These are phyloP conservation scores for Metarhizium sp. DNA, from an alignment of 2,329 filamentous ascomycete genomes.

Conservation along the genomic window DNA sequence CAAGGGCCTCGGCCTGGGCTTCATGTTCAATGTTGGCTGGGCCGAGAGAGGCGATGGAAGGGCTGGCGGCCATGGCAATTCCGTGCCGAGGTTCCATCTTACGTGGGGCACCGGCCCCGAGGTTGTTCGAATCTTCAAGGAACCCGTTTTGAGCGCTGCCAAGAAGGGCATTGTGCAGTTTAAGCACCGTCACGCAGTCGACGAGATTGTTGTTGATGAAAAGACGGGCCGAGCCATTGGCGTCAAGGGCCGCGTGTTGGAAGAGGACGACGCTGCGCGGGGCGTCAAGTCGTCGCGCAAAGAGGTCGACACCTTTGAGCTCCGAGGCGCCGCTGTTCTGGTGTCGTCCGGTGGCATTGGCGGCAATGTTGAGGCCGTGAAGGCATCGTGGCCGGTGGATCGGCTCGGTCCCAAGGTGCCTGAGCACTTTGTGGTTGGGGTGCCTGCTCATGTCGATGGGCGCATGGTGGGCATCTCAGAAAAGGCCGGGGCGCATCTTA, in stretches of 20 bases:
- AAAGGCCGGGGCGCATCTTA: conserved; percentile 39
- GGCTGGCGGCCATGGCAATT: conserved; percentile 51
- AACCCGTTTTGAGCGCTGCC: conserved; percentile 44
- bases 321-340: conserved; percentile 42
- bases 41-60: conserved; percentile 49
- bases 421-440: conserved; percentile 47
- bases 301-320: conserved; percentile 41
- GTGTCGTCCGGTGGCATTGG: conserved; percentile 51
- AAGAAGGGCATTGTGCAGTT: conserved; percentile 45
- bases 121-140: conserved; percentile 46
- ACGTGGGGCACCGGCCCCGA: conserved; percentile 54
- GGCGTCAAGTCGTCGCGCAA: conserved; percentile 42
- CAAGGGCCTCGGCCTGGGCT: conserved; percentile 40
- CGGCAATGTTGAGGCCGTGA: conserved; percentile 51
- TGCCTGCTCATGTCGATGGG: conserved; percentile 55
- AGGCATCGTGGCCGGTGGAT: conserved; percentile 47
- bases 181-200: conserved; percentile 46
- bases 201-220: conserved; percentile 45
- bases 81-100: conserved; percentile 53
- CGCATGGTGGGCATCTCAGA: conserved; percentile 51
- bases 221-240: conserved; percentile 39
- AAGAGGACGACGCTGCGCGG: conserved; percentile 37
- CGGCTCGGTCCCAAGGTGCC: conserved; percentile 47
- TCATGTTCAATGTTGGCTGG: conserved; percentile 48
- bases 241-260: conserved; percentile 43